Percentiles rank a stretch among this genome's conserved stretches.
These are phyloP conservation scores for Syzygium oleosum DNA, from an alignment of 345 rosid species.

Conservation along the genomic window DNA sequence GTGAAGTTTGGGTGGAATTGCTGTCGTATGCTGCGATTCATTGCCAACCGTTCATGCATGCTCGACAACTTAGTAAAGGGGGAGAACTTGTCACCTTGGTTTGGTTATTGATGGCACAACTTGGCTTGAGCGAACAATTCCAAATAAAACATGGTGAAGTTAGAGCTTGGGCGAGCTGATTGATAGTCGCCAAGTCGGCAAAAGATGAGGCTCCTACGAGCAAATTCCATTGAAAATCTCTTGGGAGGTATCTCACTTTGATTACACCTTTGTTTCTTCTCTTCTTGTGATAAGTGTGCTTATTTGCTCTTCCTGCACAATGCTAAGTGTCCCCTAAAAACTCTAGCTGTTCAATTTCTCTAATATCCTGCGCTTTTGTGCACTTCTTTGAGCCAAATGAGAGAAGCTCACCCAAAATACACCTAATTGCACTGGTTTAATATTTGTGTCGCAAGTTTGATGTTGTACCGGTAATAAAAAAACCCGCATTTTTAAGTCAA, in stretches of 20 bases:
- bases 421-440: neutral
- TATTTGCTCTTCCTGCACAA: neutral
- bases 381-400: neutral
- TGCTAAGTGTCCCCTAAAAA: neutral
- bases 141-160: slow-evolving; percentile 22
- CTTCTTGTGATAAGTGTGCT: neutral
- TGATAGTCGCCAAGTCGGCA: neutral
- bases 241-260: neutral
- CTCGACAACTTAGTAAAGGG: slow-evolving; percentile 37
- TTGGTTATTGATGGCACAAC: slow-evolving; percentile 13
- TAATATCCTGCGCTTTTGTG: neutral
- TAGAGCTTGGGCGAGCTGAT: slow-evolving; percentile 5
- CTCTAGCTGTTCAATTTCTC: neutral
- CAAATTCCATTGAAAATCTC: neutral
- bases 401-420: neutral
- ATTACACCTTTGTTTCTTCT: neutral
- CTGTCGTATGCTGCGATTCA: slow-evolving; percentile 6
- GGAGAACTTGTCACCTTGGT: slow-evolving; percentile 35
- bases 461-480: neutral
- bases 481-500: neutral
- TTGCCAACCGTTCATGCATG: slow-evolving; percentile 20
- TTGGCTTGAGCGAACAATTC: slow-evolving; percentile 46
- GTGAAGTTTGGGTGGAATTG: slow-evolving; percentile 20
- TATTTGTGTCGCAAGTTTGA: neutral
- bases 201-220: neutral